These are phyloP conservation scores for Venturia aucupariae DNA, from an alignment of 2,329 filamentous ascomycete genomes.

Conservation along the genomic window DNA sequence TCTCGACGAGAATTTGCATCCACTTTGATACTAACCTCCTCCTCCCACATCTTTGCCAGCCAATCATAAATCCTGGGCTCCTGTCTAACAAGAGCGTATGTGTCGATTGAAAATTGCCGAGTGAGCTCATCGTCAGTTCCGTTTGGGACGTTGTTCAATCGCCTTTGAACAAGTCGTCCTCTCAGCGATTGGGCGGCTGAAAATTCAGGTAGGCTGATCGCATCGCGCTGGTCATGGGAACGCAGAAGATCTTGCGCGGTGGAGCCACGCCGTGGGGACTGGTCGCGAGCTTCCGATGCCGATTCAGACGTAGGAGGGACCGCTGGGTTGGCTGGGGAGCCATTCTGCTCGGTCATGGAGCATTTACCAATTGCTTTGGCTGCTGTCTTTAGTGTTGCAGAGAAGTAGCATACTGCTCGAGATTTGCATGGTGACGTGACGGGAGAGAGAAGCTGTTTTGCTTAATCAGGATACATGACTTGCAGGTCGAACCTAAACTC, in stretches of 20 bases:
- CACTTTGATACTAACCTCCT: constrained; percentile 42
- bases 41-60: constrained; percentile 38
- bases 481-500: not conserved
- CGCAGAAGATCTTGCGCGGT: constrained; percentile 2
- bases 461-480: not conserved
- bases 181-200: not conserved
- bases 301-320: not conserved
- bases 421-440: not conserved
- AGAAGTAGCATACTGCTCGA: not conserved
- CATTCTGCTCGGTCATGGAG: constrained; percentile 1
- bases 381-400: not conserved
- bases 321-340: not conserved
- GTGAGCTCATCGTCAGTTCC: not conserved
- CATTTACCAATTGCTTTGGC: not conserved
- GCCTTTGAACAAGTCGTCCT: not conserved
- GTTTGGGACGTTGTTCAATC: not conserved
- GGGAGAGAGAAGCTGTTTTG: not conserved
- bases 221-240: not conserved
- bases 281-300: not conserved
- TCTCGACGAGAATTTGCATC: constrained; percentile 43
- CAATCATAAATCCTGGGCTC: constrained; percentile 26
- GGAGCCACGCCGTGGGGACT: not conserved
- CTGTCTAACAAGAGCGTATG: constrained; percentile 9
- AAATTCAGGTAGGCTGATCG: not conserved
- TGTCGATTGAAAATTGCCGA: not conserved